Evolutionary conservation across 2,329 filamentous ascomycete species (phyloP).

Genomic region (Xylariaceae sp.): DNA sequence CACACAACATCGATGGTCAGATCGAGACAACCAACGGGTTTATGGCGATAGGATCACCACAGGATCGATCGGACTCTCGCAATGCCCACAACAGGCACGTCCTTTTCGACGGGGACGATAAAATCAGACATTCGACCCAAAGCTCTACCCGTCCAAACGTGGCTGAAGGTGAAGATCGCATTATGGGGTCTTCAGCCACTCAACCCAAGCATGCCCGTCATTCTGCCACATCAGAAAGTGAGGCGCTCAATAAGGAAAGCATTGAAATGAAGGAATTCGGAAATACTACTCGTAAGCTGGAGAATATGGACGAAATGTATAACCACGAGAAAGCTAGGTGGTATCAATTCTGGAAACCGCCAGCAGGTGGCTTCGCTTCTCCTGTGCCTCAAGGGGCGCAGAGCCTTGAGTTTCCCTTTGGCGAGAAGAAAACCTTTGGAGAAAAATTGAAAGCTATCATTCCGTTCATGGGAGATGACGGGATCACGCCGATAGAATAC

Average conservation of each 20-base stretch:
- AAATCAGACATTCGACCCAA: slow-evolving; percentile 24
- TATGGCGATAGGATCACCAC: slow-evolving; percentile 29
- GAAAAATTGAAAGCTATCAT: slow-evolving; percentile 47
- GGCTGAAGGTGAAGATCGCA: slow-evolving; percentile 20
- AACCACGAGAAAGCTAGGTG: slow-evolving; percentile 44
- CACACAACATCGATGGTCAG: slow-evolving; percentile 47
- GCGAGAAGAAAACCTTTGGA: slow-evolving; percentile 44
- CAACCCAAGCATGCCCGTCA: slow-evolving; percentile 33
- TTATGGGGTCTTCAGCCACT: slow-evolving; percentile 26
- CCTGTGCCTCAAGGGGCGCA: slow-evolving; percentile 57
- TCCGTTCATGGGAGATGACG: slow-evolving; percentile 45
- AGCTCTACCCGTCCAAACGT: slow-evolving; percentile 16
- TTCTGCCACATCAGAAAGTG: slow-evolving; percentile 36
- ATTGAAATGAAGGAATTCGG: slow-evolving; percentile 33
- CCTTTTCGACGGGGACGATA: slow-evolving; percentile 33
- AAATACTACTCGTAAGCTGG: slow-evolving; percentile 52
- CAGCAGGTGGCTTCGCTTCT: slow-evolving; percentile 56
- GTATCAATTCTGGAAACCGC: slow-evolving; percentile 64
- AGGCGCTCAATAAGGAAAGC: slow-evolving; percentile 31
- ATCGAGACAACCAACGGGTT: slow-evolving; percentile 57
- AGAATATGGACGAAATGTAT: slow-evolving; percentile 48
- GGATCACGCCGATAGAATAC: slow-evolving; percentile 51
- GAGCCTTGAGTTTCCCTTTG: slow-evolving; percentile 41
- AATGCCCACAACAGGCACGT: slow-evolving; percentile 28
- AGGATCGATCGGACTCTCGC: slow-evolving; percentile 19